Percentiles rank a stretch among this genome's conserved stretches.
These are phyloP conservation scores for Cyclotella sp. DNA, from an alignment of 108 stramenopile species.

Conservation along the genomic window DNA sequence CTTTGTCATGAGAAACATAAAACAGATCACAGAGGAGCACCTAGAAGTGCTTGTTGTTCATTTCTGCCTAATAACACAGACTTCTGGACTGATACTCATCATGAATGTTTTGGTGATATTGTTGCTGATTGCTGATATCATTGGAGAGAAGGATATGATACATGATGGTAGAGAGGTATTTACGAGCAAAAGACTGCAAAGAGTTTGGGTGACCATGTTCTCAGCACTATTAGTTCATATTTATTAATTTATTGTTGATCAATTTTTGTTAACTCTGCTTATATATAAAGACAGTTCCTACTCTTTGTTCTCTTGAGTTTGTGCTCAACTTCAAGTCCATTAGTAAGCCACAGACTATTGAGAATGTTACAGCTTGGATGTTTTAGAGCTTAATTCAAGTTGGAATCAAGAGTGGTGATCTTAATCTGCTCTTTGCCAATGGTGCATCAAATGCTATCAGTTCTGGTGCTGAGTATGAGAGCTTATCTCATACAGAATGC, in stretches of 20 bases:
- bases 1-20: neutral
- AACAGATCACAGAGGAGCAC: neutral
- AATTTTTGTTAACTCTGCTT: too few species aligned
- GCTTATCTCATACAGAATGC: neutral
- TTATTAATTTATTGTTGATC: too few species aligned
- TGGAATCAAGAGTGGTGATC: neutral
- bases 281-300: too few species aligned
- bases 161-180: slow-evolving; percentile 4
- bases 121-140: neutral
- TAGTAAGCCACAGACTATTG: neutral
- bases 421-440: neutral
- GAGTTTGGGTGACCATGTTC: neutral
- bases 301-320: neutral
- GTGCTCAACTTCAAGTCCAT: neutral
- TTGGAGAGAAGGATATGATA: neutral
- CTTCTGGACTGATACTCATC: slow-evolving; percentile 6
- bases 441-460: slow-evolving; percentile 6
- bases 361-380: neutral
- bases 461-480: slow-evolving; percentile 1
- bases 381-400: neutral
- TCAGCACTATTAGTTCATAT: too few species aligned
- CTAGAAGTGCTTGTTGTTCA: neutral
- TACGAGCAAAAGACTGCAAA: neutral
- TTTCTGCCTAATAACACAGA: neutral
- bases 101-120: slow-evolving; percentile 6